Percentiles rank a stretch among this genome's conserved stretches.
These are phyloP conservation scores for Alternaria sp. DNA, from an alignment of 2,329 filamentous ascomycete species.

Conservation along the genomic window DNA sequence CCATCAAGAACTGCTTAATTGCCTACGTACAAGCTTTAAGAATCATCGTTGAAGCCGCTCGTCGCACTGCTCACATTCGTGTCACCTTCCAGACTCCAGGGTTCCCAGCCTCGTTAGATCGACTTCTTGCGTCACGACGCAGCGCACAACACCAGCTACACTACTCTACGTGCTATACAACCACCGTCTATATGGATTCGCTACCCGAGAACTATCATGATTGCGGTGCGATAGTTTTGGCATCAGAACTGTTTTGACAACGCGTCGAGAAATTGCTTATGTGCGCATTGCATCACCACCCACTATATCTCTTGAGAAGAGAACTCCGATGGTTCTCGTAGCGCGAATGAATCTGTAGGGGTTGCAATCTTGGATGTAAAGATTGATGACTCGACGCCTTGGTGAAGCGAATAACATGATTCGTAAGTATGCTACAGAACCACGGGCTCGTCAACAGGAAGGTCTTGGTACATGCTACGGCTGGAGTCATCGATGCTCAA, in stretches of 20 bases:
- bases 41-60: not conserved
- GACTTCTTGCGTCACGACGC: not conserved
- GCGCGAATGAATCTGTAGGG: not conserved
- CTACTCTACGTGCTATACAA: not conserved
- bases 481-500: not conserved
- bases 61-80: not conserved
- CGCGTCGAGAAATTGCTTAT: not conserved
- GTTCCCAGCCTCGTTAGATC: not conserved
- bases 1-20: not conserved
- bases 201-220: not conserved
- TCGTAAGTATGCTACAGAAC: not conserved
- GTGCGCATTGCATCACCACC: not conserved
- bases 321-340: not conserved
- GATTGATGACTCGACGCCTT: not conserved
- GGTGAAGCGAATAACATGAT: not conserved
- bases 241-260: not conserved
- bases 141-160: not conserved
- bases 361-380: not conserved
- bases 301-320: not conserved
- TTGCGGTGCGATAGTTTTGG: not conserved
- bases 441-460: not conserved
- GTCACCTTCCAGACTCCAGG: not conserved
- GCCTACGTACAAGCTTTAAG: not conserved
- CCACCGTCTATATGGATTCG: not conserved
- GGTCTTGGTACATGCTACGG: not conserved